Evolutionary conservation across 306 rosid species (phyloP).

Genomic region (Vigna angularis): DNA sequence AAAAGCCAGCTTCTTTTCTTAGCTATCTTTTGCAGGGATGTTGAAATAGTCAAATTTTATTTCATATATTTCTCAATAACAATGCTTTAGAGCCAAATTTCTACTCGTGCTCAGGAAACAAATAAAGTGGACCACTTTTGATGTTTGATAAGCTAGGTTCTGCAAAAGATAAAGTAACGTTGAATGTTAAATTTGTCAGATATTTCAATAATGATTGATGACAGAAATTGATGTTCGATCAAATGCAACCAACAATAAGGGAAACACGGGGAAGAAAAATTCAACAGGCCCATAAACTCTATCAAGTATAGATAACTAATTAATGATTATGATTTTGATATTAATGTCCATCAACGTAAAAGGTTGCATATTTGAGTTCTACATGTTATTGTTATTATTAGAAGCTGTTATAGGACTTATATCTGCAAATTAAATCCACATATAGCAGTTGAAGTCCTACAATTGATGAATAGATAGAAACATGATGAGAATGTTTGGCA

Average conservation of each 20-base stretch:
- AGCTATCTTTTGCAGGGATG: neutral
- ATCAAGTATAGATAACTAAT: slow-evolving; percentile 15
- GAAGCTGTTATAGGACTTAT: slow-evolving; percentile 13
- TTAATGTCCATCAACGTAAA: slow-evolving; percentile 19
- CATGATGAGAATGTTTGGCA: neutral
- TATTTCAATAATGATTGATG: slow-evolving; percentile 36
- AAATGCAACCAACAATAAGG: slow-evolving; percentile 11
- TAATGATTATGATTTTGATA: slow-evolving; percentile 34
- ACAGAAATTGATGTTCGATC: slow-evolving; percentile 28
- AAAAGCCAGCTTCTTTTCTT: slow-evolving; percentile 21
- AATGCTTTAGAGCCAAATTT: slow-evolving; percentile 38
- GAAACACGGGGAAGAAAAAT: slow-evolving; percentile 26
- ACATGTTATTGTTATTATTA: neutral
- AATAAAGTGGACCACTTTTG: slow-evolving; percentile 44
- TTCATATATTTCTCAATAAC: slow-evolving; percentile 27
- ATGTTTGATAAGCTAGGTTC: slow-evolving; percentile 33
- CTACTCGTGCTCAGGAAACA: slow-evolving; percentile 13
- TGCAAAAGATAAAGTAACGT: slow-evolving; percentile 20
- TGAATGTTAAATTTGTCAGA: slow-evolving; percentile 2
- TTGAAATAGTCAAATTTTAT: neutral
- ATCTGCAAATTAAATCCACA: slow-evolving; percentile 10
- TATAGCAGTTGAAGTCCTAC: slow-evolving; percentile 17
- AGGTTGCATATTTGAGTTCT: slow-evolving; percentile 17
- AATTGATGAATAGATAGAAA: neutral
- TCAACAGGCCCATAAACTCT: slow-evolving; percentile 4